Evolutionary conservation across 1,284 basidiomycete genomes (phyloP).

Genomic region (Neotropicomus parvogracilis): DNA sequence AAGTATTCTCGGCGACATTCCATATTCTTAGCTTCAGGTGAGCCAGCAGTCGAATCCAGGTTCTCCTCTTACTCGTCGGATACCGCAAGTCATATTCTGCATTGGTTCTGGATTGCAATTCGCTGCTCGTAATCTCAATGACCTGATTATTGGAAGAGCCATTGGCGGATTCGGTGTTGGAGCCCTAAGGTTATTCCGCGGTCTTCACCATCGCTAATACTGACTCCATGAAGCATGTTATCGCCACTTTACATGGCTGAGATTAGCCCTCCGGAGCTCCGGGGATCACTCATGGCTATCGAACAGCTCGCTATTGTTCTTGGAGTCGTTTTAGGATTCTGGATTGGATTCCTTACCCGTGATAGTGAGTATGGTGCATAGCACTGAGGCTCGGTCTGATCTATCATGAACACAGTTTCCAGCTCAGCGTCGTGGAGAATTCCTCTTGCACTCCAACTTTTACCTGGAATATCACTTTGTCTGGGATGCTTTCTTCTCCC

Average conservation of each 20-base stretch:
- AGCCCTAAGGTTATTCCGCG: constrained; percentile 53
- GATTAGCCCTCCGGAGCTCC: constrained; percentile 74
- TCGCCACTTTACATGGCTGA: constrained; percentile 81
- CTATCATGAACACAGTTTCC: constrained; percentile 36
- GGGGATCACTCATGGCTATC: constrained; percentile 76
- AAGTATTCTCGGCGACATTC: constrained; percentile 61
- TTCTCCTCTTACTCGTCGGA: not conserved
- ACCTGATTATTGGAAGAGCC: constrained; percentile 64
- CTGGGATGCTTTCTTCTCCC: constrained; percentile 65
- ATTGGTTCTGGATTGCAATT: constrained; percentile 70
- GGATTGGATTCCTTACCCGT: constrained; percentile 74
- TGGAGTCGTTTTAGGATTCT: constrained; percentile 77
- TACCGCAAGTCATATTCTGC: constrained; percentile 57
- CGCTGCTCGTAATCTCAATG: constrained; percentile 49
- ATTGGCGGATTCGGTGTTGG: constrained; percentile 79
- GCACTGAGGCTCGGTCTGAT: constrained; percentile 1
- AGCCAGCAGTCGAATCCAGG: constrained; percentile 21
- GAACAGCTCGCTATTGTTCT: constrained; percentile 78
- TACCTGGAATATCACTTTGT: constrained; percentile 65
- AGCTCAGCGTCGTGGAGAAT: constrained; percentile 71
- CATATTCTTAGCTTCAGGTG: constrained; percentile 66
- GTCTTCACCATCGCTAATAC: not conserved
- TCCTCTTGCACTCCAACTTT: constrained; percentile 67
- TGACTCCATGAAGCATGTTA: constrained; percentile 54
- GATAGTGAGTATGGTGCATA: constrained; percentile 40